A percentile compares a stretch with the other conserved stretches of the same genome.
Conservation (phyloP, 495 filamentous ascomycete genomes). For the Geoglossum glabrum region DNA sequence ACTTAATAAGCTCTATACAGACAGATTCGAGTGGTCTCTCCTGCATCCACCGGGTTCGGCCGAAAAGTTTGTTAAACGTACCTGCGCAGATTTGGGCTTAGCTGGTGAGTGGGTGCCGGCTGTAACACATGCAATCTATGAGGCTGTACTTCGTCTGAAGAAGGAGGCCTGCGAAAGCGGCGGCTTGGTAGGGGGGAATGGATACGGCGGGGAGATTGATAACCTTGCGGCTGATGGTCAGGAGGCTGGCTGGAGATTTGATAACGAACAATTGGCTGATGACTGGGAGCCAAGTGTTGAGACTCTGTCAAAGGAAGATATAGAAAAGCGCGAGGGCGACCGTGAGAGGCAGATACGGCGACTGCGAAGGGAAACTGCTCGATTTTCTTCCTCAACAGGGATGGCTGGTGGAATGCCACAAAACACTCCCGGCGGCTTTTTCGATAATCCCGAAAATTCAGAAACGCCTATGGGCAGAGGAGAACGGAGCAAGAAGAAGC, state of each 20-base stretch:
- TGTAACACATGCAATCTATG: conserved; percentile 91
- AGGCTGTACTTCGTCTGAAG: conserved; percentile 78
- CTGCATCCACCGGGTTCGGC: conserved; percentile 80
- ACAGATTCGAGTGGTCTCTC: conserved; percentile 97
- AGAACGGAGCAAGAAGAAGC: conserved; percentile 83
- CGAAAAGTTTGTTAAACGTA: conserved; percentile 78
- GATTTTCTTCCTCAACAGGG: conserved; percentile 69
- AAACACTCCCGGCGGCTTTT: conserved; percentile 32
- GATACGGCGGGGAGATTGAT: conserved; percentile 58
- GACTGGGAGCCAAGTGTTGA: conserved; percentile 95
- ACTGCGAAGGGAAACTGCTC: conserved; percentile 72
- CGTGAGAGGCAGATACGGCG: conserved; percentile 77
- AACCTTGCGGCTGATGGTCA: conserved; percentile 63
- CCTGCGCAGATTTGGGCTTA: conserved; percentile 78
- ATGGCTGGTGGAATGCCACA: conserved; percentile 41
- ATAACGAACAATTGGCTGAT: conserved; percentile 68
- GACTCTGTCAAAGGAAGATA: conserved; percentile 78
- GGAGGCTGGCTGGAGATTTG: conserved; percentile 87
- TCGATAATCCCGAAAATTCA: conserved; percentile 22
- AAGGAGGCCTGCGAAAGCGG: conserved; percentile 90
- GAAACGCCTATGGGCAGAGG: conserved; percentile 63
- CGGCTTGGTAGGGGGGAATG: conserved; percentile 49
- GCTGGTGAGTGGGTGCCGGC: conserved; percentile 84
- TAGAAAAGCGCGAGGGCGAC: conserved; percentile 92
- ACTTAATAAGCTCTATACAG: conserved; percentile 77